Conservation (phyloP, 2,329 filamentous ascomycete genomes). For the Cordyceps farinosa region DNA sequence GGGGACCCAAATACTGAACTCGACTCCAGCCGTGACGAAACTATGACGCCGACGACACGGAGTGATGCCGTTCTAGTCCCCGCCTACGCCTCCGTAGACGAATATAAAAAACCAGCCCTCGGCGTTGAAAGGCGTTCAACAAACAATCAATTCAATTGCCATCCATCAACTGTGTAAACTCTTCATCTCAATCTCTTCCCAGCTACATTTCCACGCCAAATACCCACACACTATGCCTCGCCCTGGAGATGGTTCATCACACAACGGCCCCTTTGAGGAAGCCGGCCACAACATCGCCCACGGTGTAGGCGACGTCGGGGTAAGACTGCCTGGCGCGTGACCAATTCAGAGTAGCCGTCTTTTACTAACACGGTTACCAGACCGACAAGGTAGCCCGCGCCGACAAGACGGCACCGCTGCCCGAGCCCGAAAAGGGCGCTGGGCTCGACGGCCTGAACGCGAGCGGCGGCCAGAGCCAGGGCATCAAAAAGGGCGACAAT, state of each 20-base stretch:
- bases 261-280: slow-evolving; percentile 44
- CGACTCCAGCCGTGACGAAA: slow-evolving; percentile 3
- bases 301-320: slow-evolving; percentile 38
- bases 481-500: slow-evolving; percentile 37
- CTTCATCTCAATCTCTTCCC: background rate
- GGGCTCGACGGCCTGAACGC: slow-evolving; percentile 39
- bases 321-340: slow-evolving; percentile 25
- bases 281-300: slow-evolving; percentile 41
- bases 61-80: background rate
- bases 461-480: slow-evolving; percentile 43
- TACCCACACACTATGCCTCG: slow-evolving; percentile 46
- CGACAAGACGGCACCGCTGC: slow-evolving; percentile 47
- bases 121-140: background rate
- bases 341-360: background rate
- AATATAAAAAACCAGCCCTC: background rate
- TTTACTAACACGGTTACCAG: slow-evolving; percentile 19
- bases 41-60: background rate
- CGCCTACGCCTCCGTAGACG: background rate
- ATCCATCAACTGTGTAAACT: background rate
- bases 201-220: background rate
- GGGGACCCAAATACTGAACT: background rate
- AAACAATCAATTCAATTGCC: background rate
- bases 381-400: slow-evolving; percentile 41
- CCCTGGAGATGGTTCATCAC: slow-evolving; percentile 44
- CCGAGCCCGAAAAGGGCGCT: slow-evolving; percentile 43